These are phyloP conservation scores for Trypanosoma melophagium DNA, from an alignment of 208 protist species.

Conservation along the genomic window DNA sequence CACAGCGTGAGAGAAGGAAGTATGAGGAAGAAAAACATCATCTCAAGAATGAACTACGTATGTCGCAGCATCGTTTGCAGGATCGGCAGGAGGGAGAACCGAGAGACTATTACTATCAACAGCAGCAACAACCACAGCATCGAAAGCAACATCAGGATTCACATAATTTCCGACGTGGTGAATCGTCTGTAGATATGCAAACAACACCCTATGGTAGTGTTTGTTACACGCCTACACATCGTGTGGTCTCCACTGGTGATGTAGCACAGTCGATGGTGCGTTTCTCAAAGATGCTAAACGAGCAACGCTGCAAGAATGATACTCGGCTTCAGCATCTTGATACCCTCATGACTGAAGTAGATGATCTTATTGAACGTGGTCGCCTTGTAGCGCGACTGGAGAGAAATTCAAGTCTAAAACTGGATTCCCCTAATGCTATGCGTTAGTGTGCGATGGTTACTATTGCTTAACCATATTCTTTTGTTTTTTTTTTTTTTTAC, in stretches of 20 bases:
- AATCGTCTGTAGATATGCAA: not conserved
- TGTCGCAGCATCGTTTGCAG: not conserved
- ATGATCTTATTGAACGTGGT: conserved; percentile 53
- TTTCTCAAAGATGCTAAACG: conserved; percentile 42
- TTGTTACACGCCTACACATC: not conserved
- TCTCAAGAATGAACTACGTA: not conserved
- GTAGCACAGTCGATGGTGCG: conserved; percentile 52
- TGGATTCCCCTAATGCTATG: not conserved
- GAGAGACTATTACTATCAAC: too few relatives aligned
- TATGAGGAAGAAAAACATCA: too few relatives aligned
- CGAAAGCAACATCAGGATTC: too few relatives aligned
- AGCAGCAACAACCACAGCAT: too few relatives aligned
- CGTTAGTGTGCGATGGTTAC: not conserved
- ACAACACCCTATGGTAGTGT: not conserved
- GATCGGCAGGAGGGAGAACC: not conserved
- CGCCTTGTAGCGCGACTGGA: conserved; percentile 8
- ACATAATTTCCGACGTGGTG: not conserved
- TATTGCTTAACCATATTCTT: conserved; percentile 1
- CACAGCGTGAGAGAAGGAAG: too few relatives aligned
- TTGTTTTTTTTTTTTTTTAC: conserved; percentile 10
- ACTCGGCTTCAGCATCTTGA: conserved; percentile 34
- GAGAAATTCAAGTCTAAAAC: not conserved
- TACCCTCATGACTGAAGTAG: conserved; percentile 37
- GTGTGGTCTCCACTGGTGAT: conserved; percentile 18
- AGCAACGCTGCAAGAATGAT: conserved; percentile 33